Percentiles rank a stretch among this genome's conserved stretches.
phyloP scores from a whole-genome alignment of 495 filamentous ascomycete species.

The Geoglossum glabrum region DNA sequence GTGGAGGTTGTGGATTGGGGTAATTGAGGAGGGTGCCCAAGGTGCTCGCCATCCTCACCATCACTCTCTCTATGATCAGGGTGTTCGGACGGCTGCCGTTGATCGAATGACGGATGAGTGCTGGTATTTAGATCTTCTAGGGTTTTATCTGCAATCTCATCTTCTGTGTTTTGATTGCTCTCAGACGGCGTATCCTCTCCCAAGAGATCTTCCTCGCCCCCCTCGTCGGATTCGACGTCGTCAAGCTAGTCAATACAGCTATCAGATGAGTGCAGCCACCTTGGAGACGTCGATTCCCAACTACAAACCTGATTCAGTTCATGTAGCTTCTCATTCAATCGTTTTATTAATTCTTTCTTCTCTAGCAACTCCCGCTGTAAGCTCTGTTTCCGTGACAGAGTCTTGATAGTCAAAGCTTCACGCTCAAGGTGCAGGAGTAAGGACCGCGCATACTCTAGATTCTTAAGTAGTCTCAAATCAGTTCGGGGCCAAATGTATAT shows the following conservation, averaged over 20 bases:
- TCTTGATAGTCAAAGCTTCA: conserved; percentile 41
- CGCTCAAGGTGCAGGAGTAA: conserved; percentile 63
- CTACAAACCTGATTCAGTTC: conserved; percentile 37
- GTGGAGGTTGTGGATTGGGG: neutral
- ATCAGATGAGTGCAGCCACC: conserved; percentile 4
- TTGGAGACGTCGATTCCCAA: conserved; percentile 4
- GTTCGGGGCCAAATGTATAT: neutral
- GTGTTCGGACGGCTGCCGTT: neutral
- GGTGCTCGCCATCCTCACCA: neutral
- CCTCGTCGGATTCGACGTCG: conserved; percentile 8
- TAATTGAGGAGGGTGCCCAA: neutral
- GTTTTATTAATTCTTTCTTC: conserved; percentile 38
- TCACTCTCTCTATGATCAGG: neutral
- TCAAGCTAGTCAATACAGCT: conserved; percentile 10
- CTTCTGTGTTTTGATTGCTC: neutral
- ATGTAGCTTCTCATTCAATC: conserved; percentile 38
- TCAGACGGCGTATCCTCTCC: neutral
- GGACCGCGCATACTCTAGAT: conserved; percentile 59
- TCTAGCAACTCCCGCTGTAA: conserved; percentile 43
- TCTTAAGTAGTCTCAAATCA: conserved; percentile 24
- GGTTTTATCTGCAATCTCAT: neutral
- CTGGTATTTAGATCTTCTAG: neutral
- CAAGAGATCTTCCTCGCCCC: conserved; percentile 7
- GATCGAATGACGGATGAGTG: neutral
- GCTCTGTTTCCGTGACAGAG: conserved; percentile 41